Evolutionary conservation across 1,284 basidiomycete genomes (phyloP).

Genomic region (Cystobasidiaceae sp.): DNA sequence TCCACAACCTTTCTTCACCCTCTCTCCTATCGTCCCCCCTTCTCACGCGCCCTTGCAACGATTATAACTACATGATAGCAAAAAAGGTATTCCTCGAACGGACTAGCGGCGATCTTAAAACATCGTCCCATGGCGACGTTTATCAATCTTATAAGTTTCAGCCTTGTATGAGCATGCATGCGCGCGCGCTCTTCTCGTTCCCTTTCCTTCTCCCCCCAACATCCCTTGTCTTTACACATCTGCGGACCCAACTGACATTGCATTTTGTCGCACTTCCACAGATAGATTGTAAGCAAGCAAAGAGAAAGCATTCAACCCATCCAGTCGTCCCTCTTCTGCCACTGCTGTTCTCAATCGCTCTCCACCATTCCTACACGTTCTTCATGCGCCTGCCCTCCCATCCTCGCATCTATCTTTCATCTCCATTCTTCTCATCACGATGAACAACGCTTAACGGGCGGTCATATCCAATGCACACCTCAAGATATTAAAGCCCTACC

Average conservation of each 20-base stretch:
- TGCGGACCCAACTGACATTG: not conserved
- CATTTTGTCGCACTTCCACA: not conserved
- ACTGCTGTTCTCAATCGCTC: not conserved
- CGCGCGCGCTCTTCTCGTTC: constrained; percentile 2
- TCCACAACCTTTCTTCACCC: not conserved
- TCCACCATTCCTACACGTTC: not conserved
- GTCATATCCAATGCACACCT: constrained; percentile 27
- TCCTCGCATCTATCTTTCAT: not conserved
- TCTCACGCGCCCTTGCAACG: constrained; percentile 5
- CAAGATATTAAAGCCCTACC: constrained; percentile 23
- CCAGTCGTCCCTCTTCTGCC: not conserved
- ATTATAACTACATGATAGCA: constrained; percentile 20
- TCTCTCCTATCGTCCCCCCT: not conserved
- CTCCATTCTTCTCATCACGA: not conserved
- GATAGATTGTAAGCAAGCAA: not conserved
- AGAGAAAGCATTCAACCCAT: not conserved
- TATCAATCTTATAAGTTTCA: constrained; percentile 31
- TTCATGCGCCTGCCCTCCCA: not conserved
- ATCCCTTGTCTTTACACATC: not conserved
- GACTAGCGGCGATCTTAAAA: not conserved
- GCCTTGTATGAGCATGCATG: constrained; percentile 33
- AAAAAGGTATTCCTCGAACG: constrained; percentile 32
- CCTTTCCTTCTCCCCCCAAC: not conserved
- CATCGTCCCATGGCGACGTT: constrained; percentile 22
- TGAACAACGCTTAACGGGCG: constrained; percentile 33